Conservation (phyloP, 2,329 filamentous ascomycete genomes). For the Cryphonectria japonica region DNA sequence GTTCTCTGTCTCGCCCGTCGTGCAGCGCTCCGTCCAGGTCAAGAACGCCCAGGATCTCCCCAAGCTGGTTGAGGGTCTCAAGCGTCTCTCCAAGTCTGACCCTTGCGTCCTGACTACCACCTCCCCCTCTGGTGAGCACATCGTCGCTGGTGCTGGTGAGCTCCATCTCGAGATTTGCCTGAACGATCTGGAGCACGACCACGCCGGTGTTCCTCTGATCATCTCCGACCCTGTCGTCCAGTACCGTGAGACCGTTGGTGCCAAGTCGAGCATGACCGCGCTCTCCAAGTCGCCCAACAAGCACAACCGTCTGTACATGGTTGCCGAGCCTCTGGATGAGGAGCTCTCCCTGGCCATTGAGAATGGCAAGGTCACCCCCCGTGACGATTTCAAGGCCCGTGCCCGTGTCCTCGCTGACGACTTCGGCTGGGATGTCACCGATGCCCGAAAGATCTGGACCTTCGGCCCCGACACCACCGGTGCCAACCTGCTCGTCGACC, state of each 20-base stretch:
- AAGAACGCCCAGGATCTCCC: constrained; percentile 99
- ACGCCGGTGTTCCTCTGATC: constrained; percentile 96
- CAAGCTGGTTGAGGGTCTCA: constrained; percentile 99
- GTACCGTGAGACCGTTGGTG: constrained; percentile 94
- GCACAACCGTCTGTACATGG: constrained; percentile 99
- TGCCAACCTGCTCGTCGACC: constrained; percentile 97
- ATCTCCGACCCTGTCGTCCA: constrained; percentile 98
- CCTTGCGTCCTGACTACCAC: constrained; percentile 94
- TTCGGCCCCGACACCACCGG: constrained; percentile 98
- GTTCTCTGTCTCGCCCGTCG: constrained; percentile 99
- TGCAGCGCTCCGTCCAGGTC: constrained; percentile 97
- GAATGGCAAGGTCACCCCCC: constrained; percentile 84
- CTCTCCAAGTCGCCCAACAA: constrained; percentile 99
- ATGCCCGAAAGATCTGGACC: constrained; percentile 99
- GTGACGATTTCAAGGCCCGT: constrained; percentile 99
- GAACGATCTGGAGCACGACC: constrained; percentile 99
- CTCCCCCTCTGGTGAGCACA: constrained; percentile 93
- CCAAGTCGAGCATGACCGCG: constrained; percentile 88
- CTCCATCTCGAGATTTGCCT: constrained; percentile 99
- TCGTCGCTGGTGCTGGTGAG: constrained; percentile 99
- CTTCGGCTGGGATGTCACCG: constrained; percentile 98
- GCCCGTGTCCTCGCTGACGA: constrained; percentile 96
- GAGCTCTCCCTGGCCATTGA: constrained; percentile 92
- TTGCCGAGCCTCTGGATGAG: constrained; percentile 87
- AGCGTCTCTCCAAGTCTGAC: constrained; percentile 99